Percentiles rank a stretch among this genome's conserved stretches.
These are phyloP conservation scores for Cutaneotrichosporon sp. DNA, from an alignment of 1,284 basidiomycete genomes.

Conservation along the genomic window DNA sequence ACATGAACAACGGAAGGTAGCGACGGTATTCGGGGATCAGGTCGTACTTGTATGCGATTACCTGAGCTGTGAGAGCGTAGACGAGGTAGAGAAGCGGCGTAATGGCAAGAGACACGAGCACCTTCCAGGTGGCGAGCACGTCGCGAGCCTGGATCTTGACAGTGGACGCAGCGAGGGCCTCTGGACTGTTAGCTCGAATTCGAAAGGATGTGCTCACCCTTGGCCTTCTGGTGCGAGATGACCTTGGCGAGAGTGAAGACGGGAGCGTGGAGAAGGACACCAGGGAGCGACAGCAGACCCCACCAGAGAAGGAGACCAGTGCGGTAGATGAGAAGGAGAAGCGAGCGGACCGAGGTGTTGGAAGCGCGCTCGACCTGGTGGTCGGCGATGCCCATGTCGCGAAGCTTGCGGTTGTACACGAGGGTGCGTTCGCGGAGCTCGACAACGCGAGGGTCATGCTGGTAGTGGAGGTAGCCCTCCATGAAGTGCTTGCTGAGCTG, in stretches of 20 bases:
- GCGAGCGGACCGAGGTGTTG: conserved; percentile 80
- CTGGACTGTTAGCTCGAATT: conserved; percentile 55
- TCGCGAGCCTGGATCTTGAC: conserved; percentile 96
- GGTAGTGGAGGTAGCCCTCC: conserved; percentile 89
- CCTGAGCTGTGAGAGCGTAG: conserved; percentile 78
- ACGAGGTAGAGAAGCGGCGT: conserved; percentile 82
- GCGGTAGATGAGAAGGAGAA: conserved; percentile 83
- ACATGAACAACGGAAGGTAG: conserved; percentile 76
- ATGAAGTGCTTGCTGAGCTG: conserved; percentile 94
- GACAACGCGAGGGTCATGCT: conserved; percentile 87
- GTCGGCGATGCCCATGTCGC: conserved; percentile 93
- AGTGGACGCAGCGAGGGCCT: conserved; percentile 91
- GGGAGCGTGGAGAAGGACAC: conserved; percentile 90
- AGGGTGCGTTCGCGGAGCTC: conserved; percentile 80
- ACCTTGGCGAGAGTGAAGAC: conserved; percentile 92
- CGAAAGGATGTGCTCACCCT: conserved; percentile 59
- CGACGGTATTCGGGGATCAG: conserved; percentile 63
- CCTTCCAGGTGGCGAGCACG: conserved; percentile 97
- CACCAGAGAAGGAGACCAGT: conserved; percentile 77
- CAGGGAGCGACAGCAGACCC: conserved; percentile 85
- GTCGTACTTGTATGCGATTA: conserved; percentile 69
- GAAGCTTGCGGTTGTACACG: conserved; percentile 86
- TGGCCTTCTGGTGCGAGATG: conserved; percentile 85
- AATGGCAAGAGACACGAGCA: conserved; percentile 88
- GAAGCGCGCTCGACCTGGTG: conserved; percentile 89